These are phyloP conservation scores for Pestalotiopsis sp. DNA, from an alignment of 2,329 filamentous ascomycete genomes.

Conservation along the genomic window DNA sequence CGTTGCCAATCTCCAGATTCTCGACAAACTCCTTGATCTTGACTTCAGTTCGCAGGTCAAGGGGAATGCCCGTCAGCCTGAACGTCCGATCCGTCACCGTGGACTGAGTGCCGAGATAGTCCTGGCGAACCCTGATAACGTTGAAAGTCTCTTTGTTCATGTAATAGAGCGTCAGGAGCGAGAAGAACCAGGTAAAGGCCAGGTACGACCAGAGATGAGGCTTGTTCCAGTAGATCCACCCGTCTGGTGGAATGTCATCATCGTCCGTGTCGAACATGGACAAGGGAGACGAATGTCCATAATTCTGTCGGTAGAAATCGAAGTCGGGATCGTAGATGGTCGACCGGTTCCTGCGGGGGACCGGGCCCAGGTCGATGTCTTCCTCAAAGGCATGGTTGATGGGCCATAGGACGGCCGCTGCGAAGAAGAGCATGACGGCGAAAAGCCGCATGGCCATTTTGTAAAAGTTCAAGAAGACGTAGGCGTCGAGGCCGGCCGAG, in stretches of 20 bases:
- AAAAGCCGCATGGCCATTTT: slow-evolving; percentile 92
- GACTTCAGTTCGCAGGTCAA: slow-evolving; percentile 75
- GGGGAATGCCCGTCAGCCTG: slow-evolving; percentile 84
- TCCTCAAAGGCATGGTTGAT: slow-evolving; percentile 64
- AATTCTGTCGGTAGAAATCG: slow-evolving; percentile 11
- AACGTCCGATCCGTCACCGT: slow-evolving; percentile 97
- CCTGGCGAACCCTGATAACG: slow-evolving; percentile 83
- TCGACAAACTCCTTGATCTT: slow-evolving; percentile 88
- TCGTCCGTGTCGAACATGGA: not conserved
- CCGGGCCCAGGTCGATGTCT: slow-evolving; percentile 46
- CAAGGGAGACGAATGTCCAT: not conserved
- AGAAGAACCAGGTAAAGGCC: slow-evolving; percentile 94
- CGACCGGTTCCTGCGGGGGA: slow-evolving; percentile 1
- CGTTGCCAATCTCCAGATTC: slow-evolving; percentile 83
- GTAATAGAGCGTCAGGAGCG: slow-evolving; percentile 77
- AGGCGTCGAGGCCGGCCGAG: slow-evolving; percentile 91
- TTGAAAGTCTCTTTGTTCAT: slow-evolving; percentile 82
- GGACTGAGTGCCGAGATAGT: slow-evolving; percentile 89
- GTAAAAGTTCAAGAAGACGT: slow-evolving; percentile 94
- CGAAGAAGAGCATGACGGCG: slow-evolving; percentile 77
- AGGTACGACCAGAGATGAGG: slow-evolving; percentile 89
- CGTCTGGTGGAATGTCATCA: not conserved
- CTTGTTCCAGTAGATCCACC: slow-evolving; percentile 9
- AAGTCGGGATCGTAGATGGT: not conserved
- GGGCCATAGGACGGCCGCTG: slow-evolving; percentile 78